Base-by-base conservation (phyloP, 2,329 filamentous ascomycete genomes). In the Stemphylium beticola region DNA sequence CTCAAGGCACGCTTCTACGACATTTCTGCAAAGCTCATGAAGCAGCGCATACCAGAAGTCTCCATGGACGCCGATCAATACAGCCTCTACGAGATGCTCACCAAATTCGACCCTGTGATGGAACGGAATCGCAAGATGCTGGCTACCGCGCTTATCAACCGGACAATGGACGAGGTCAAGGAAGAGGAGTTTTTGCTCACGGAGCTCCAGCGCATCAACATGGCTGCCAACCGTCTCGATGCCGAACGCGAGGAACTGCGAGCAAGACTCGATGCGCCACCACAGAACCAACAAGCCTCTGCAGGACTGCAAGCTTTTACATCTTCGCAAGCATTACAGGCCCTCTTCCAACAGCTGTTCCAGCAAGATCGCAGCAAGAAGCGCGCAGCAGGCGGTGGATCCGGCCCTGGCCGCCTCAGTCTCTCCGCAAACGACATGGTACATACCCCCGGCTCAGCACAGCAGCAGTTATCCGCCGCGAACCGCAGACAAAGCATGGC, bases 1-100 rank as follows among this genome's bases (percentile, higher is more conserved):
- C 80, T 99, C 57, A 99, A 99, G 75, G 84, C 88, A 14, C 85
- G 95, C 48, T 98, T 96, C 77, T 99, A 98, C 76, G 85, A 88
- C 49, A 86, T 98, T 32, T 91, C 91, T 87, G 74, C 74, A 7
- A 76, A 76, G 55, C 67, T 74, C 31, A 75, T 77, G 74, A 74
- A 75, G 58, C 64, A 76, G 43, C 74, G 72, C 33, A 75, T 73
- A 57, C 74, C 71, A 1, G 72, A 76, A 49, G 67, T 73, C 24
- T 67, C 73, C 74, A 98, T 99, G 95, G 92, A 90, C 20, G 86
- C 88, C 36, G 82, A 89, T 2, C 93, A 99, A 73, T 96, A 91
- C 72, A 62, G 85, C 85, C 36, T 80, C 90, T 92, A 96, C 76
- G 91, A 96, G 71, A 87, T 87, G 55, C 93, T 98, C 84, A 84